Base-by-base conservation (phyloP, 1,284 basidiomycete genomes). In the Cryptococcus hybrid region DNA sequence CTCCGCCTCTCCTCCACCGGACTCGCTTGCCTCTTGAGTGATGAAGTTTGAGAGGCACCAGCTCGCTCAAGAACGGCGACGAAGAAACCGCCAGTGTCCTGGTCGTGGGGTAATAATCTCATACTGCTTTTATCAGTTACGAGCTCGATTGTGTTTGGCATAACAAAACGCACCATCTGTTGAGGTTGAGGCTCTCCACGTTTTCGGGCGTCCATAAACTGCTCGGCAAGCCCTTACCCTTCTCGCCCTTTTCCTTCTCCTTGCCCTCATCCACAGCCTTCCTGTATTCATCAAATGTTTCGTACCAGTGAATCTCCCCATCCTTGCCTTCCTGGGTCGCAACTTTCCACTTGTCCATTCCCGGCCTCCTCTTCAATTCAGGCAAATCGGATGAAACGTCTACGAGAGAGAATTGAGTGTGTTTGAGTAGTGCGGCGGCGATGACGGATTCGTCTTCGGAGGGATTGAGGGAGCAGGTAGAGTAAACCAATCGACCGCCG, bases 1-100 rank as follows among this genome's bases (percentile, higher is more conserved):
- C 58, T 60, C 47, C 40, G 59, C 8, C 66, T 62, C 52, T 66
- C 2, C 48, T 59, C 36, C 42, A 48, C 15, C 40, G 55, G 54
- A 9, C 52, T 44, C 18, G 53, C 24, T 40, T 58, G 30, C 51
- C 62, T 51, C 37, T 54, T 54, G 40, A 59, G 52, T 3, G 53
- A 52, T 5, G 55, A 44, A 2, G 53, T 39, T 8, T 57, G 5
- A 8, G 51, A 1, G 9, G 47, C 51, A 3, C 49, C 63, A 47
- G 67, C 68, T 68, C 82, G 83, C 68, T 92, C 85, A 39, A 99
- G 79, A 0, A 97, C 88, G 13, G 92, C 91, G 34, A 99, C 87
- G 70, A 97, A 99, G 80, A 99, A 99, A 0, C 92, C 96, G 9
- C 96, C 96, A 0, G 94, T 93, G 75, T 99, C 90, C 79, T 99